Percentiles rank a stretch among this genome's conserved stretches.
Conservation (phyloP, 2,329 filamentous ascomycete species). For the Ophiognomonia clavigignenti-juglandacearum region DNA sequence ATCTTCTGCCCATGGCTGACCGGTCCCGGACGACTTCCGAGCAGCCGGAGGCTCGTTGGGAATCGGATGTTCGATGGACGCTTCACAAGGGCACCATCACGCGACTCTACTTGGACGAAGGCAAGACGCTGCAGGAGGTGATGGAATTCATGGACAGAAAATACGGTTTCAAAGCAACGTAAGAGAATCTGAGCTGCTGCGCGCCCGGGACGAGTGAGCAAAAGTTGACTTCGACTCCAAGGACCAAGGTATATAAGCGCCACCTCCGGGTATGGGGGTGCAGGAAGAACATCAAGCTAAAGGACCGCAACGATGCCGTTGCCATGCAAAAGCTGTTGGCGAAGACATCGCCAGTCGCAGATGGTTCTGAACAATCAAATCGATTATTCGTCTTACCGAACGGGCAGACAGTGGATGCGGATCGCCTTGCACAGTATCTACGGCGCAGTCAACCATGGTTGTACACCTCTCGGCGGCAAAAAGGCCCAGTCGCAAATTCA, state of each 20-base stretch:
- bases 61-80: no score
- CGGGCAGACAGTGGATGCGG: background rate
- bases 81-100: background rate
- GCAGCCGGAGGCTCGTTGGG: no score
- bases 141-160: background rate
- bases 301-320: background rate
- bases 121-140: background rate
- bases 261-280: background rate
- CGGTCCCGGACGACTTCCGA: no score
- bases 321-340: background rate
- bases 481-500: background rate
- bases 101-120: background rate
- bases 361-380: background rate
- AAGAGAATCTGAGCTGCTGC: background rate
- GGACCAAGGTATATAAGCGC: background rate
- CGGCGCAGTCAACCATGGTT: no score
- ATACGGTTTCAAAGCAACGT: background rate
- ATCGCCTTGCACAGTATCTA: background rate
- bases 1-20: no score
- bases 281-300: background rate
- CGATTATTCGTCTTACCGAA: background rate
- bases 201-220: background rate
- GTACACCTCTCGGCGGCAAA: background rate
- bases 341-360: background rate
- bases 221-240: background rate